Conservation (phyloP, 805 yeast species). For the Suhomyces sp. region DNA sequence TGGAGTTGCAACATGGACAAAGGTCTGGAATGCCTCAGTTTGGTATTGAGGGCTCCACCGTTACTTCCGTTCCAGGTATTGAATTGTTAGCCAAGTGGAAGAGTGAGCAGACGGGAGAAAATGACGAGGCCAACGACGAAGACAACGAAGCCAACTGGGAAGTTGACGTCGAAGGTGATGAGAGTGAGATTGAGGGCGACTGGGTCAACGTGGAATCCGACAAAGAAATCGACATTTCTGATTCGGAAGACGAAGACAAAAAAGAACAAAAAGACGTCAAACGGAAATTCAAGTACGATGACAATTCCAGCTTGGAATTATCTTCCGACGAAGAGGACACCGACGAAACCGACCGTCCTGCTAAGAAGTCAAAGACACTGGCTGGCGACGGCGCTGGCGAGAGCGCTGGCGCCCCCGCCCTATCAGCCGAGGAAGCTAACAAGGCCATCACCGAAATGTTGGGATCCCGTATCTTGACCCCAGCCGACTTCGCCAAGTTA, state of each 20-base stretch:
- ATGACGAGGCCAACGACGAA: slow-evolving; percentile 10
- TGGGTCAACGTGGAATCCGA: slow-evolving; percentile 89
- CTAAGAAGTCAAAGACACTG: slow-evolving; percentile 22
- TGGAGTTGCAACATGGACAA: slow-evolving; percentile 63
- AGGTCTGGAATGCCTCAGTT: slow-evolving; percentile 53
- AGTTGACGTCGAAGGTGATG: slow-evolving; percentile 46
- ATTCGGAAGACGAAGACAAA: slow-evolving; percentile 46
- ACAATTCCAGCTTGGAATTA: slow-evolving; percentile 27
- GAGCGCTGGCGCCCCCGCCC: slow-evolving; percentile 45
- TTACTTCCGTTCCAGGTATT: slow-evolving; percentile 83
- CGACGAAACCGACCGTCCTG: slow-evolving; percentile 27
- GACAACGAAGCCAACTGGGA: slow-evolving; percentile 60
- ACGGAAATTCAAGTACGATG: slow-evolving; percentile 26
- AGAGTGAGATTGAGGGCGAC: slow-evolving; percentile 73
- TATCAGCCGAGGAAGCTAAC: slow-evolving; percentile 13
- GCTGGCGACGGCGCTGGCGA: slow-evolving; percentile 16
- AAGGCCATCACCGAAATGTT: slow-evolving; percentile 51
- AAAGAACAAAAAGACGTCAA: slow-evolving; percentile 37
- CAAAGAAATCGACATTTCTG: slow-evolving; percentile 60
- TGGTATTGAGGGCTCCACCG: slow-evolving; percentile 67
- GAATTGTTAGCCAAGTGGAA: slow-evolving; percentile 90
- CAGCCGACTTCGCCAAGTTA: slow-evolving; percentile 95
- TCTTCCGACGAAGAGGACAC: slow-evolving; percentile 24
- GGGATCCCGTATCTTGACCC: slow-evolving; percentile 81
- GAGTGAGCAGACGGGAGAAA: slow-evolving; percentile 53